Base-by-base conservation (phyloP, 2,329 filamentous ascomycete genomes). In the Epichloe baconii region DNA sequence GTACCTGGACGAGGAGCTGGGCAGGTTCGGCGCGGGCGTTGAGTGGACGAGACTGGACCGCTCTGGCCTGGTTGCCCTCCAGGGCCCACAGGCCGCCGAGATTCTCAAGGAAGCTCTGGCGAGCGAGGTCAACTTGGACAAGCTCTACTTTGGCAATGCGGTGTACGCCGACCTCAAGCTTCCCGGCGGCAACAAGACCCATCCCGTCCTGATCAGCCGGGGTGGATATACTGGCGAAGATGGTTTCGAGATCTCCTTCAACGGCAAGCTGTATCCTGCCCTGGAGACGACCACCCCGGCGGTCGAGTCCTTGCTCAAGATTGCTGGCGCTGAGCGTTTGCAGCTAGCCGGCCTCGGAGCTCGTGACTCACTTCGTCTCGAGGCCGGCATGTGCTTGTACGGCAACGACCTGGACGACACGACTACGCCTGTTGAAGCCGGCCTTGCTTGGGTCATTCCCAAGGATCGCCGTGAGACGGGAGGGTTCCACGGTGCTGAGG, bases 371-470 rank as follows among this genome's bases (percentile, higher is more conserved):
- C 80, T 98, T 53, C 83, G 93, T 45, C 81, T 98, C 34, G 93
- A 98, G 72, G 93, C 93, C 0, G 93, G 93, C 54, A 95, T 98
- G 91, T 98, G 93, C 68, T 78, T 98, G n/a, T 98, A 98, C 71
- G 93, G 93, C n/a, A 88, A 97, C 70, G 93, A 98, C 67, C 79
- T 98, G 38, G 83, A 94, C 65, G 91, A 95, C 64, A 67, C 68
- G n/a, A 80, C 75, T 17, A 80, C 78, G 15, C 78, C 78, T 15
- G 75, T 77, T 56, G 78, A 81, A 67, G 78, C 69, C 35, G 72
- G 67, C 14, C 72, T 82, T 35, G 64, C 66, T 57, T 98, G 93
- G 91, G 79, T 96, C 62, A 83, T 98, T 54, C 83, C 86, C 56
- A 89, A 88, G 64, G 80, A 84, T 51, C 81, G 91, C 17, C 83